Evolutionary conservation across 495 filamentous ascomycete genomes (phyloP), one percentile per base, ranked within the genome.

Genomic region (Extremus antarcticus): DNA sequence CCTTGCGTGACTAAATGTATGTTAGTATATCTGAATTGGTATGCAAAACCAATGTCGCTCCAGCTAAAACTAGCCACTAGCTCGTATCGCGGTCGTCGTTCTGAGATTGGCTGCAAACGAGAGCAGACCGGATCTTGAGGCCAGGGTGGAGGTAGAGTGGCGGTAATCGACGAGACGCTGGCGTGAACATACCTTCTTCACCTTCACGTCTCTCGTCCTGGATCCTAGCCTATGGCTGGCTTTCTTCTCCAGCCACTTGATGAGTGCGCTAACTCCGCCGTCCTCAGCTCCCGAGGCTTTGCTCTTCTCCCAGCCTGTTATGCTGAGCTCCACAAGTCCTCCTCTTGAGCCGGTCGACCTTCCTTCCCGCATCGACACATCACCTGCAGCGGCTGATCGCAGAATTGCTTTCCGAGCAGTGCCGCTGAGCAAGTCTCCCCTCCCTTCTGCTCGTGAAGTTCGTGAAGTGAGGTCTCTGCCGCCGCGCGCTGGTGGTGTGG

Each of bases 201-300:
- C 84, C 65, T 74, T 86, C 56, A 87, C 73, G 58, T 71, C 72
- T 57, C 71, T 66, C 70, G 70, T 71, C 68, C 68, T 73, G 74
- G 70, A 77, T 67, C 68, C 70, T 56, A 75, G 73, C 68, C 61
- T 43, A 35, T 64, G 25, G 54, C 74, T 76, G 55, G 81, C 77
- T 71, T 91, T 92, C 65, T 84, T 79, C 73, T 96, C 89, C 54
- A 96, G 75, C 70, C 91, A 97, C 48, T 72, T 73, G 46, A 90
- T 68, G 29, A 94, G 75, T 50, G 78, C 77, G 59, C 80, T 78
- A 25, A 86, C 69, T 47, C 87, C 87, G 16, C 85, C 86, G 53
- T 88, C 88, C 21, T 73, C 66, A 62, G 87, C 85, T 19, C 66
- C 69, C 4, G 80, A 75, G 2, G 81, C 87, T 62, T 88, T 92